Base-by-base conservation (phyloP, 176 grass and related monocot genomes). In the Cenchrus americanus region DNA sequence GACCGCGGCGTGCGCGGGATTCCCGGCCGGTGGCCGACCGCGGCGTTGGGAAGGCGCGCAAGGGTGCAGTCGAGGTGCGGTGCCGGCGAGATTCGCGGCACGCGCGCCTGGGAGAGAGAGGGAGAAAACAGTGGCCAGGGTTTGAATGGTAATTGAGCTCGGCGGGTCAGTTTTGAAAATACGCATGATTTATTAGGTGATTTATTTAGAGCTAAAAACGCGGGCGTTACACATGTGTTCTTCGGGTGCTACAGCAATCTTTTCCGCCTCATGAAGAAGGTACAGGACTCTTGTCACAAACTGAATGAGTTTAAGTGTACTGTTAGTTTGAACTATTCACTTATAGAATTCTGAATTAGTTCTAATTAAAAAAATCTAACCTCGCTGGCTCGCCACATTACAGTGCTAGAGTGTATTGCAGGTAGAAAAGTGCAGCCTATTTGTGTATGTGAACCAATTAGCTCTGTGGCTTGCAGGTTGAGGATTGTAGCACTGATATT, bases 171-270 rank as follows among this genome's bases (percentile, higher is more conserved):
- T n/a, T n/a, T n/a, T n/a, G n/a, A n/a, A n/a, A n/a, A n/a, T n/a
- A n/a, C n/a, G n/a, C n/a, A n/a, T n/a, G n/a, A n/a, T n/a, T n/a
- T n/a, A n/a, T n/a, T n/a, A n/a, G n/a, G n/a, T n/a, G n/a, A n/a
- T n/a, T n/a, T n/a, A n/a, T n/a, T n/a, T n/a, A n/a, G n/a, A n/a
- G n/a, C n/a, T n/a, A n/a, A n/a, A n/a, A n/a, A n/a, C n/a, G n/a
- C n/a, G n/a, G n/a, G n/a, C n/a, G n/a, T n/a, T n/a, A n/a, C n/a
- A 41, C 96, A 98, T 30, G 96, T 98, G 69, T 98, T 98, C 74
- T 98, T 98, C 22, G 96, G 96, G 59, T 98, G 96, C 82, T 98
- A 98, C 72, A 98, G 91, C 87, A 98, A 98, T 88, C 91, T 98
- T 62, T 98, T 95, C 83, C 96, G 96, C 34, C 92, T 98, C 23